A percentile compares a stretch with the other conserved stretches of the same genome.
phyloP scores from a whole-genome alignment of 352 stramenopile genomes.

The Blastocystis sp. region DNA sequence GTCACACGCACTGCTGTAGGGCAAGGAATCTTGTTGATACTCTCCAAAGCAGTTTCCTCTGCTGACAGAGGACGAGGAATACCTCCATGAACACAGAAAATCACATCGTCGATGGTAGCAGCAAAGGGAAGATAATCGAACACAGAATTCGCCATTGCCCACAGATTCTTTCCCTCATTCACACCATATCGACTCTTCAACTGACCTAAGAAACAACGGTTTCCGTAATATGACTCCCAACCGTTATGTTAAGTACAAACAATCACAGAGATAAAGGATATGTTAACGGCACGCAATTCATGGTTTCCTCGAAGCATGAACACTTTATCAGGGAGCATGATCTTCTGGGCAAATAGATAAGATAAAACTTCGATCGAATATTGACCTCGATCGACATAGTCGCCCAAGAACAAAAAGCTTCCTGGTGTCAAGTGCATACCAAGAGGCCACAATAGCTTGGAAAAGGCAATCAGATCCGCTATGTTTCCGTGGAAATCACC shows the following conservation, averaged over 20 bases:
- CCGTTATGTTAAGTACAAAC: too few species aligned
- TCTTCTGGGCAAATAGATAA: constrained; percentile 86
- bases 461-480: constrained; percentile 86
- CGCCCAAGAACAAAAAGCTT: constrained; percentile 83
- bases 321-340: constrained; percentile 76
- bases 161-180: constrained; percentile 74
- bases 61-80: constrained; percentile 70
- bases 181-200: constrained; percentile 75
- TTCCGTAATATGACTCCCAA: constrained; percentile 79
- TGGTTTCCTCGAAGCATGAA: constrained; percentile 79
- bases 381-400: constrained; percentile 88
- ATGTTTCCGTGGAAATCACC: constrained; percentile 86
- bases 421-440: constrained; percentile 82
- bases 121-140: constrained; percentile 81
- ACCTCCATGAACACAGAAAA: constrained; percentile 85
- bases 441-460: constrained; percentile 85
- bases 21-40: constrained; percentile 4
- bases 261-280: too few species aligned
- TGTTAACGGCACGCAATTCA: constrained; percentile 83
- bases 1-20: not conserved
- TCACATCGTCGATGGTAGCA: constrained; percentile 82
- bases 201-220: constrained; percentile 76
- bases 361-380: constrained; percentile 81
- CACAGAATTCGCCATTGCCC: constrained; percentile 77
- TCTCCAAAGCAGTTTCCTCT: not conserved